Evolutionary conservation across 176 grass and related monocot species (phyloP).

Genomic region (Melocanna baccifera): DNA sequence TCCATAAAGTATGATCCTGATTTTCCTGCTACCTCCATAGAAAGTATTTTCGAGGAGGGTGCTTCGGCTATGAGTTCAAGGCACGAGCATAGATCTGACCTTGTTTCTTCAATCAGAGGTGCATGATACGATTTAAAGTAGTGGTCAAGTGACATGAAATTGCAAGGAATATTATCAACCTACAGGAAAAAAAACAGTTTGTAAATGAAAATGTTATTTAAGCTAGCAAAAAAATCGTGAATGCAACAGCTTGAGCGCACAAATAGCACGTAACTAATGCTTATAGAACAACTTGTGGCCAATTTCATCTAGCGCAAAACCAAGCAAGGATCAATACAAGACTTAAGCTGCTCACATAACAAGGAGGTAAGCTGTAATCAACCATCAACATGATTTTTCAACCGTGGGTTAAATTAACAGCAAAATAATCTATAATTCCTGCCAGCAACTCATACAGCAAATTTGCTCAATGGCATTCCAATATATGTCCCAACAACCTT

Average conservation of each 20-base stretch:
- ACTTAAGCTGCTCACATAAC: not conserved
- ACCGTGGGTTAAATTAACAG: not conserved
- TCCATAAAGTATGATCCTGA: conserved; percentile 39
- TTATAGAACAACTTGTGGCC: not conserved
- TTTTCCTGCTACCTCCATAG: conserved; percentile 36
- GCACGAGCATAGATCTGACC: conserved; percentile 47
- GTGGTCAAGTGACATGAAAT: conserved; percentile 34
- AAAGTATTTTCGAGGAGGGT: conserved; percentile 48
- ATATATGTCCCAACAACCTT: not conserved
- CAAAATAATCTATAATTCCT: not conserved
- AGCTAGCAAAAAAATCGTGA: not conserved
- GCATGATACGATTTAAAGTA: conserved; percentile 49
- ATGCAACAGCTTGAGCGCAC: not conserved
- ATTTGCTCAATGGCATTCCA: not conserved
- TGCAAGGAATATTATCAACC: conserved; percentile 54
- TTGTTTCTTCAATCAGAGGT: conserved; percentile 77
- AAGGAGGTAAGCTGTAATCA: not conserved
- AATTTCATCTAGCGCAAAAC: not conserved
- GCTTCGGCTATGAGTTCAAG: conserved; percentile 55
- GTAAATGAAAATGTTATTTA: not conserved
- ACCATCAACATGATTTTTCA: not conserved
- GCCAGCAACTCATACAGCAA: not conserved
- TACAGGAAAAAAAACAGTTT: conserved; percentile 23
- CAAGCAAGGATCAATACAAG: conserved; percentile 4
- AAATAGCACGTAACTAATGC: not conserved